phyloP scores from a whole-genome alignment of 345 rosid species.

The Psidium guajava region DNA sequence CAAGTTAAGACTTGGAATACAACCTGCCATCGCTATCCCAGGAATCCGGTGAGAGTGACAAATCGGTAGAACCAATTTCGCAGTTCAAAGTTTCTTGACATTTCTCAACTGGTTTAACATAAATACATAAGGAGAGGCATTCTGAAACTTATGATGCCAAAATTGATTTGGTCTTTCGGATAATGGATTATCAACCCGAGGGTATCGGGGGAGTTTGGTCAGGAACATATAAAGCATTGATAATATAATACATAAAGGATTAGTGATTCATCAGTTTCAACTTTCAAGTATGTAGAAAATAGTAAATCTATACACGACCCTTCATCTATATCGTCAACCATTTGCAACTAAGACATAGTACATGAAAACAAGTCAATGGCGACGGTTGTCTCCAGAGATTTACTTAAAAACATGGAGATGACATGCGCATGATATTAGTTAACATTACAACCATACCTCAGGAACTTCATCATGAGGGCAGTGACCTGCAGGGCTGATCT shows the following conservation, averaged over 20 bases:
- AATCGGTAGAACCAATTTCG: not conserved
- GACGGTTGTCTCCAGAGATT: not conserved
- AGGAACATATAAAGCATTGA: not conserved
- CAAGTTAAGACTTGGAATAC: not conserved
- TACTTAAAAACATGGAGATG: not conserved
- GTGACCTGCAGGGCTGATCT: constrained; percentile 98
- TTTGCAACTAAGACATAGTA: not conserved
- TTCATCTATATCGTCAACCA: not conserved
- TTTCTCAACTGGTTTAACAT: not conserved
- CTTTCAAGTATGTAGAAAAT: not conserved
- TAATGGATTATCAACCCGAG: not conserved
- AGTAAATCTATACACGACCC: not conserved
- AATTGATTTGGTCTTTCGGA: not conserved
- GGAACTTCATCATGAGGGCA: constrained; percentile 99
- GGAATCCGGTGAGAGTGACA: not conserved
- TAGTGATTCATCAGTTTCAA: not conserved
- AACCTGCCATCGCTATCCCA: not conserved
- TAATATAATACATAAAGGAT: not conserved
- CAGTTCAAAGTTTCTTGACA: not conserved
- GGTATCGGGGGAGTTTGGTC: not conserved
- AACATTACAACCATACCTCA: constrained; percentile 39
- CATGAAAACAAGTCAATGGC: not conserved
- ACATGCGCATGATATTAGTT: not conserved
- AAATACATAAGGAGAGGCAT: not conserved
- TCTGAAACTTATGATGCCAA: not conserved